phyloP scores from a whole-genome alignment of 1,284 basidiomycete genomes.

The Sphagnurus paluster region DNA sequence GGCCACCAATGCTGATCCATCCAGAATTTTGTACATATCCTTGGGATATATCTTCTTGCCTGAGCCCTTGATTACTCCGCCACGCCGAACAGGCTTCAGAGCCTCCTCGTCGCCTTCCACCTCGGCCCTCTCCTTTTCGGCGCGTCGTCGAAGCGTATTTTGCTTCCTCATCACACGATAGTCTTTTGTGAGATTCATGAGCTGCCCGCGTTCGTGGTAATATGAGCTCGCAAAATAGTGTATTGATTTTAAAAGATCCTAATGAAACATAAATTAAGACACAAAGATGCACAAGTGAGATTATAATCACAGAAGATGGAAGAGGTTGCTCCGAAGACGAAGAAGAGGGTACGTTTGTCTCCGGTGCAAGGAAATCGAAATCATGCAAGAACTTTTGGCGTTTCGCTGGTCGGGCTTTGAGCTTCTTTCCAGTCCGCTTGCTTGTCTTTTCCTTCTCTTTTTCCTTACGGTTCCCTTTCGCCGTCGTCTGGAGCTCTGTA shows the following conservation, averaged over 20 bases:
- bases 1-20: constrained; percentile 70
- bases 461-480: constrained; percentile 21
- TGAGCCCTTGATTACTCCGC: constrained; percentile 24
- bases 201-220: constrained; percentile 59
- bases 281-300: constrained; percentile 6
- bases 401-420: constrained; percentile 21
- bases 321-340: constrained; percentile 14
- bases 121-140: constrained; percentile 12
- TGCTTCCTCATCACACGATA: constrained; percentile 44
- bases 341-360: neutral
- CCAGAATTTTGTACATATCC: constrained; percentile 75
- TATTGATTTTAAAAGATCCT: constrained; percentile 73
- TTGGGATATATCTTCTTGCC: constrained; percentile 30
- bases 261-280: constrained; percentile 4
- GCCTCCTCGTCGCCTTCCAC: constrained; percentile 20
- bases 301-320: constrained; percentile 49
- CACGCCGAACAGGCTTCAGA: constrained; percentile 21
- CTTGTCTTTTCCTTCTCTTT: constrained; percentile 16
- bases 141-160: constrained; percentile 18
- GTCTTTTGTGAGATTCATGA: constrained; percentile 50
- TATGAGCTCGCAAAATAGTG: constrained; percentile 66
- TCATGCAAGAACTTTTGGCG: constrained; percentile 27
- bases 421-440: too few relatives aligned
- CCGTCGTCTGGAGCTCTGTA: constrained; percentile 8
- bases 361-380: constrained; percentile 25